Percentiles rank a stretch among this genome's conserved stretches.
phyloP scores from a whole-genome alignment of 208 protist genomes.

The Leishmania braziliensis region DNA sequence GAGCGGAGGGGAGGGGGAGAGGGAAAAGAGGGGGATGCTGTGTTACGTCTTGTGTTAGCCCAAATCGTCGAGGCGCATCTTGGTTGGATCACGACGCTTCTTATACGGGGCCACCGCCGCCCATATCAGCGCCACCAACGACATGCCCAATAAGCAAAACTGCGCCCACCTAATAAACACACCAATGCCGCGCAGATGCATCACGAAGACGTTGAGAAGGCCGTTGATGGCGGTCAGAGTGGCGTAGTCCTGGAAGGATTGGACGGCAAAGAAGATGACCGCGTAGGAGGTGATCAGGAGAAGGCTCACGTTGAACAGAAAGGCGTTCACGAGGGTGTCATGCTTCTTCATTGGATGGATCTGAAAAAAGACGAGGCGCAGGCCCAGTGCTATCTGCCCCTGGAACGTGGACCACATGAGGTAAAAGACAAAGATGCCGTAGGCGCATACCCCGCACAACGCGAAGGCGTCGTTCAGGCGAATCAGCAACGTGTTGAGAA shows the following conservation, averaged over 20 bases:
- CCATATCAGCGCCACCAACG: constrained; percentile 59
- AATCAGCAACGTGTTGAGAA: constrained; percentile 74
- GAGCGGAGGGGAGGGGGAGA: not conserved
- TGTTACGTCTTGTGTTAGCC: not conserved
- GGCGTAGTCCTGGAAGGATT: constrained; percentile 87
- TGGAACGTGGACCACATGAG: constrained; percentile 90
- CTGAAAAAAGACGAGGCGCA: constrained; percentile 82
- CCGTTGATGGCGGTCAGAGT: constrained; percentile 69
- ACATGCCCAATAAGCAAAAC: constrained; percentile 67
- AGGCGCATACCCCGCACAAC: constrained; percentile 90
- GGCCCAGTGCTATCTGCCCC: constrained; percentile 91
- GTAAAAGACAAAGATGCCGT: constrained; percentile 93
- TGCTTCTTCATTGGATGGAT: constrained; percentile 90
- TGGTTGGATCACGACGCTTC: constrained; percentile 45
- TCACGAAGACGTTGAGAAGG: constrained; percentile 81
- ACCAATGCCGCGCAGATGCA: constrained; percentile 67
- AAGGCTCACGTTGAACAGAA: constrained; percentile 94
- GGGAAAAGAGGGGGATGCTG: not conserved
- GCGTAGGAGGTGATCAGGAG: constrained; percentile 90
- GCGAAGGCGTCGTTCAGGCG: constrained; percentile 81
- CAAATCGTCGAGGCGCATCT: constrained; percentile 44
- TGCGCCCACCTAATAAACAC: constrained; percentile 72
- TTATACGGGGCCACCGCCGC: constrained; percentile 55
- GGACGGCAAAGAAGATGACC: constrained; percentile 88
- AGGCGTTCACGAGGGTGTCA: constrained; percentile 94